These are phyloP conservation scores for Skeletonema menzelii DNA, from an alignment of 108 stramenopile genomes.

Conservation along the genomic window DNA sequence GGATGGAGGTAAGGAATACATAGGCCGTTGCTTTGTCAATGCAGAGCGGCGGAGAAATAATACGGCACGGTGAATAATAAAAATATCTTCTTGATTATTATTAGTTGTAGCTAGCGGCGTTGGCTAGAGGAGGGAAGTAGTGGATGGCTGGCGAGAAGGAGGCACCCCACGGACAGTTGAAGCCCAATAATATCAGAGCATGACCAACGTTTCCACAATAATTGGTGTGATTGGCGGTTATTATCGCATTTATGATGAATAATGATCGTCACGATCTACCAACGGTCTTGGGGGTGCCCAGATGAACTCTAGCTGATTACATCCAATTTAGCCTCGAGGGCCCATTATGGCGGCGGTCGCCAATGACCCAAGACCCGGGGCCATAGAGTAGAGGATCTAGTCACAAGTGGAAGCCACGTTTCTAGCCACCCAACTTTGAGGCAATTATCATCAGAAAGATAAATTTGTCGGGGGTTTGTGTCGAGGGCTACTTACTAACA, in stretches of 20 bases:
- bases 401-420: not conserved
- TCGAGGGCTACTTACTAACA: not conserved
- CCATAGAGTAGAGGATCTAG: not conserved
- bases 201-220: not conserved
- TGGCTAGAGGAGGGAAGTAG: not conserved
- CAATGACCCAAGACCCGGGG: not conserved
- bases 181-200: not conserved
- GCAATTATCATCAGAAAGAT: not conserved
- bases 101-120: not conserved
- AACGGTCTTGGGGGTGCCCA: not conserved
- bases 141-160: not conserved
- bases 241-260: not conserved
- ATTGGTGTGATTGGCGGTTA: not conserved
- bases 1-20: not conserved
- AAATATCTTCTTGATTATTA: too few species aligned
- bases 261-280: not conserved
- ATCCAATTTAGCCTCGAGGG: not conserved
- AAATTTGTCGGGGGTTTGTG: not conserved
- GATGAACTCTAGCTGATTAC: not conserved
- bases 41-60: not conserved
- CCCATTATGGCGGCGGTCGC: not conserved
- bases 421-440: not conserved
- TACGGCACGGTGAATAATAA: not conserved
- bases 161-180: not conserved
- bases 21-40: not conserved